Evolutionary conservation across 2,329 filamentous ascomycete species (phyloP), one percentile per base, ranked within the genome.

Genomic region (Macrophomina tecta): DNA sequence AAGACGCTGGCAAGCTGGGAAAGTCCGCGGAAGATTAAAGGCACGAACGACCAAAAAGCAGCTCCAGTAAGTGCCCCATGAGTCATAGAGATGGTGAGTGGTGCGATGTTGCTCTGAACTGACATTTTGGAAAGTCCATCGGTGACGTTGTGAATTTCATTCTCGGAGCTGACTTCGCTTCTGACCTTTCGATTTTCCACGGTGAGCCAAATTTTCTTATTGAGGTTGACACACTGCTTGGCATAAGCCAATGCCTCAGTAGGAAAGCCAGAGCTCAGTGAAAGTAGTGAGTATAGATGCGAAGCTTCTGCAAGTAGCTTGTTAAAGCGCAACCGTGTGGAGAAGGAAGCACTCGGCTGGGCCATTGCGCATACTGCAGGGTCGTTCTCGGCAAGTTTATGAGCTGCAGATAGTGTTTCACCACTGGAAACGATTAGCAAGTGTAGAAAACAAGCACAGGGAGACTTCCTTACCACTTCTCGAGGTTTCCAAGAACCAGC

Each of bases 21-120:
- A 14, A 97, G 82, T 66, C 89, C 88, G 36, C 87, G 85, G 72
- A 93, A 89, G 23, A 97, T 84, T 0, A 90, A 88, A 34, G 88
- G 86, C 7, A 95, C 89, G 23, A 97, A 82, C 5, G 86, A 84
- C 94, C 94, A 98, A 72, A 94, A 93, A 2, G 87, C 85, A 0
- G 92, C 88, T 62, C 89, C 89, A 65, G 84, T 83, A 30, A 81
- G 74, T 2, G 80, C 77, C 32, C 82, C 81, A 53, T 79, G 80
- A 2, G 79, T 78, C 30, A 82, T 80, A 42, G 81, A 79, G 70
- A 80, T 78, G 23, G 80, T 72, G 61, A 76, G 64, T 36, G 74
- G 75, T 1, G 70, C 14, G 38, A 1, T 74, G 73, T 65, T 73
- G 73, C 6, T 74, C 73, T 55, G 23, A 75, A 76, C 73, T 14